These are phyloP conservation scores for Geranium rotundifolium DNA, from an alignment of 345 rosid species.

Conservation along the genomic window DNA sequence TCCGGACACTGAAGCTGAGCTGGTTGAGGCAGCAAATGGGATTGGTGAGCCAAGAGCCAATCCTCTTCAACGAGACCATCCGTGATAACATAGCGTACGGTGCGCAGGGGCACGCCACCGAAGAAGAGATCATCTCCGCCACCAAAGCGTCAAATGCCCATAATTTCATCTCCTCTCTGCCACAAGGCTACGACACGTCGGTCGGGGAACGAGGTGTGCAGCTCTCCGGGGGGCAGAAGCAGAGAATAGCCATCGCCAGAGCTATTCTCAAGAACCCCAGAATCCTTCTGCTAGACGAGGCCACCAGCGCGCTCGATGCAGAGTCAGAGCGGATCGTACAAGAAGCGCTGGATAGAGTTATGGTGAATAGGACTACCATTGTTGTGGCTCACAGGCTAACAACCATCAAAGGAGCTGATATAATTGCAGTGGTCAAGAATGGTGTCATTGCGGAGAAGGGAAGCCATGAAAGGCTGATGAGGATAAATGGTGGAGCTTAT, in stretches of 20 bases:
- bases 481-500: slow-evolving; percentile 39
- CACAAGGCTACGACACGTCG: slow-evolving; percentile 45
- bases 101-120: slow-evolving; percentile 29
- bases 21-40: slow-evolving; percentile 75
- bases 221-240: slow-evolving; percentile 66
- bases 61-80: slow-evolving; percentile 59
- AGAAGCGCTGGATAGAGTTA: slow-evolving; percentile 57
- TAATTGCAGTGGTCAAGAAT: slow-evolving; percentile 57
- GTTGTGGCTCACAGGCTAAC: slow-evolving; percentile 59
- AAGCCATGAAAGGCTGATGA: slow-evolving; percentile 39
- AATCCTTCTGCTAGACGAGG: slow-evolving; percentile 58
- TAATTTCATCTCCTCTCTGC: slow-evolving; percentile 50
- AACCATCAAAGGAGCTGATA: slow-evolving; percentile 47
- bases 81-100: slow-evolving; percentile 52
- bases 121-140: slow-evolving; percentile 51
- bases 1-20: slow-evolving; percentile 30
- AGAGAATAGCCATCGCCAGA: slow-evolving; percentile 51
- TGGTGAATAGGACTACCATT: slow-evolving; percentile 46
- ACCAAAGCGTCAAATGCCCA: slow-evolving; percentile 53
- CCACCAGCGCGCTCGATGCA: slow-evolving; percentile 65
- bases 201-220: slow-evolving; percentile 70
- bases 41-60: slow-evolving; percentile 64
- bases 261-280: slow-evolving; percentile 56
- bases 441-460: slow-evolving; percentile 61
- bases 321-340: slow-evolving; percentile 61